Conservation (phyloP, 345 rosid genomes). For the Noccaea caerulescens region DNA sequence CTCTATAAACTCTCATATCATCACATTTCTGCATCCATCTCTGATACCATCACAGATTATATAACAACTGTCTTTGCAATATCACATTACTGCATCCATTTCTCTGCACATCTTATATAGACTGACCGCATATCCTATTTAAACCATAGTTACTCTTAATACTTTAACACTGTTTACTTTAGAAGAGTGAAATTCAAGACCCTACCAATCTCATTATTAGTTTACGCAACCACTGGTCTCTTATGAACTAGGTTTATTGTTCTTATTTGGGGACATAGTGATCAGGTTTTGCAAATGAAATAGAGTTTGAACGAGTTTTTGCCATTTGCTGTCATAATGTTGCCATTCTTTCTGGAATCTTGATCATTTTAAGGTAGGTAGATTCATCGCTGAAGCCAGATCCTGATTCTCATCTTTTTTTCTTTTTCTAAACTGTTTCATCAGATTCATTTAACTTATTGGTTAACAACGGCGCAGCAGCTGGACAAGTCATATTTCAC, state of each 20-base stretch:
- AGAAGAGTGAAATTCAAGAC: background rate
- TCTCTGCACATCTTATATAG: background rate
- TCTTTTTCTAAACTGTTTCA: constrained; percentile 14
- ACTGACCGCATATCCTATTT: background rate
- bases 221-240: background rate
- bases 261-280: background rate
- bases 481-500: constrained; percentile 95
- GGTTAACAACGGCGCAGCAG: constrained; percentile 93
- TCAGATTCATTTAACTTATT: constrained; percentile 92
- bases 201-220: background rate
- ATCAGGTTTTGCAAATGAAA: background rate
- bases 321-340: background rate
- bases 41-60: background rate
- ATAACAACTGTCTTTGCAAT: background rate
- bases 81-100: background rate
- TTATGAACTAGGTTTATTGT: constrained; percentile 6
- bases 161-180: background rate
- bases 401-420: background rate
- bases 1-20: constrained; percentile 8
- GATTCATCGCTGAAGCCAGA: constrained; percentile 4
- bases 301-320: background rate
- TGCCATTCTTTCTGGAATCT: background rate
- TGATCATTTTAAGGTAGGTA: constrained; percentile 9
- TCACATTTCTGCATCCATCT: background rate
- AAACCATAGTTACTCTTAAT: background rate